A percentile compares a stretch with the other conserved stretches of the same genome.
These are phyloP conservation scores for Chlorella sp. DNA, from an alignment of 139 green algal species.

Conservation along the genomic window DNA sequence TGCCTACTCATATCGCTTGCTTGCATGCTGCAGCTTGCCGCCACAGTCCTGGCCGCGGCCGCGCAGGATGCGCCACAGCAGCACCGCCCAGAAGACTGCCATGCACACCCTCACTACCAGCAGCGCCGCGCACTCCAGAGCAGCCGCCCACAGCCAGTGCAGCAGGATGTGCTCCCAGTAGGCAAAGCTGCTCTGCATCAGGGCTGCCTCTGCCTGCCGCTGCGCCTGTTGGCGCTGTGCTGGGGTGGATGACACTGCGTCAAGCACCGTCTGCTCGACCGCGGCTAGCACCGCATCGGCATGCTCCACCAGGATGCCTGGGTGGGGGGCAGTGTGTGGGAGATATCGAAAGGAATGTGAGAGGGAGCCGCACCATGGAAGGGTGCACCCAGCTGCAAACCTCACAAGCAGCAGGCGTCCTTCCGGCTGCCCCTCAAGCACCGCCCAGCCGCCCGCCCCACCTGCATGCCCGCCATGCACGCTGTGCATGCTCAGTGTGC, in stretches of 20 bases:
- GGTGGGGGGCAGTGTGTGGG: too few species aligned
- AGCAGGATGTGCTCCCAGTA: not conserved
- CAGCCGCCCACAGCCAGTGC: not conserved
- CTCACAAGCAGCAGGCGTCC: not conserved
- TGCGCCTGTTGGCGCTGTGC: not conserved
- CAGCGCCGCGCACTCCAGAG: too few species aligned
- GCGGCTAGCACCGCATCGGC: not conserved
- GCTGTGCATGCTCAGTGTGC: not conserved
- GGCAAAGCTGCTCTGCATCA: not conserved
- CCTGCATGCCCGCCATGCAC: not conserved
- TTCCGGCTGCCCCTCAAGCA: not conserved
- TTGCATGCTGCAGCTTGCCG: too few species aligned
- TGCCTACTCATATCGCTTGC: not conserved
- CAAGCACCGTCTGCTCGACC: not conserved
- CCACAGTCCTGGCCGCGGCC: too few species aligned
- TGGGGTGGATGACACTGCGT: not conserved
- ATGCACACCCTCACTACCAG: not conserved
- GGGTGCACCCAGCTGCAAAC: too few species aligned
- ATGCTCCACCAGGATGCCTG: conserved; percentile 1
- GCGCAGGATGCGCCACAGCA: too few species aligned
- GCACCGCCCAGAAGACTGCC: too few species aligned
- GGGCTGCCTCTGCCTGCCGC: not conserved
- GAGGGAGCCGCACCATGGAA: too few species aligned
- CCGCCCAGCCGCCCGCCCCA: not conserved
- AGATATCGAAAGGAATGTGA: too few species aligned